Evolutionary conservation across 306 rosid species (phyloP).

Genomic region (Acacia crassicarpa): DNA sequence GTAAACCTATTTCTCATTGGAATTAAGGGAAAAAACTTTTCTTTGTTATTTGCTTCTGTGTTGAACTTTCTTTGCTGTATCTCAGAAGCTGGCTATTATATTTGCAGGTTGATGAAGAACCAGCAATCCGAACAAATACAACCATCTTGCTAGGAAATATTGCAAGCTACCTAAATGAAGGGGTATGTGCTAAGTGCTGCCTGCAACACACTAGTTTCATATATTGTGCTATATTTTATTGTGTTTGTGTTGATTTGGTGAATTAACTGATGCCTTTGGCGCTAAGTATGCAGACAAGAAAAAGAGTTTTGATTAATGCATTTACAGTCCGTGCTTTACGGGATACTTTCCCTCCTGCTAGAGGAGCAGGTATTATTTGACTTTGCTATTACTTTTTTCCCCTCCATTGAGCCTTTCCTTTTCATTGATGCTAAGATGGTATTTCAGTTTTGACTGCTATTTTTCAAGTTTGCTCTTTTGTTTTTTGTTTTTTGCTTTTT

Average conservation of each 20-base stretch:
- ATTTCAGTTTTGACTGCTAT: background rate
- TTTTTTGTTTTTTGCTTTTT: background rate
- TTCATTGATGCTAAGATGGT: background rate
- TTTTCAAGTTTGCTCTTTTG: slow-evolving; percentile 13
- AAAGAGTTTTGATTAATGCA: slow-evolving; percentile 96
- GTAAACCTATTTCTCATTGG: background rate
- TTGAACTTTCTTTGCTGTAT: slow-evolving; percentile 7
- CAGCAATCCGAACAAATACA: slow-evolving; percentile 96
- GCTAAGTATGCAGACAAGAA: slow-evolving; percentile 78
- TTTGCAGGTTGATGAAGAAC: slow-evolving; percentile 96
- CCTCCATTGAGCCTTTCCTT: background rate
- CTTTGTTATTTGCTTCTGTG: background rate
- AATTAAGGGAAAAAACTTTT: background rate
- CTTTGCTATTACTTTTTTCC: slow-evolving; percentile 14
- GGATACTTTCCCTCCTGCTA: slow-evolving; percentile 93
- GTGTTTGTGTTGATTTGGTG: slow-evolving; percentile 19
- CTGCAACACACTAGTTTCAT: slow-evolving; percentile 25
- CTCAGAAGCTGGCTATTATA: slow-evolving; percentile 20
- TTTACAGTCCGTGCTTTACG: slow-evolving; percentile 99
- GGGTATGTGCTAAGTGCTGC: slow-evolving; percentile 61
- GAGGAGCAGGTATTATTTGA: slow-evolving; percentile 85
- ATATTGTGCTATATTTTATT: slow-evolving; percentile 18
- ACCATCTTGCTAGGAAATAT: slow-evolving; percentile 95
- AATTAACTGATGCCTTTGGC: slow-evolving; percentile 34
- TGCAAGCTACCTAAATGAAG: slow-evolving; percentile 86